A percentile compares a stretch with the other conserved stretches of the same genome.
These are phyloP conservation scores for Geosmithia morbida DNA, from an alignment of 2,329 filamentous ascomycete genomes.

Conservation along the genomic window DNA sequence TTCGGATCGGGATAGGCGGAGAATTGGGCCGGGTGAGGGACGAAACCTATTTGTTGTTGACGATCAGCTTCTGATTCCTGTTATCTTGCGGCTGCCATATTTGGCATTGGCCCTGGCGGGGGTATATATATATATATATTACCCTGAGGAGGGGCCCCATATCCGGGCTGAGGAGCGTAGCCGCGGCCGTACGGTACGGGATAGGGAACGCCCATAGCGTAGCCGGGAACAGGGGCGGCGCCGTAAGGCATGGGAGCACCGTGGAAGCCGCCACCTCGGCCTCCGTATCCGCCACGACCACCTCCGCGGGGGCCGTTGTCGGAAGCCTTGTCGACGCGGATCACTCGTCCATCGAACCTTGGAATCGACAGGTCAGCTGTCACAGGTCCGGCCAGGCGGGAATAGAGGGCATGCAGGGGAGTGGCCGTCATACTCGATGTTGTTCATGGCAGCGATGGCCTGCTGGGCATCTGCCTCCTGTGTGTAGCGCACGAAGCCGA, in stretches of 20 bases:
- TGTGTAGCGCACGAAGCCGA: conserved; percentile 87
- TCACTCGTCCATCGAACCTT: conserved; percentile 86
- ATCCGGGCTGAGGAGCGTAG: conserved; percentile 19
- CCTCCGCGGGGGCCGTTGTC: conserved; percentile 57
- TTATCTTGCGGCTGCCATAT: not conserved
- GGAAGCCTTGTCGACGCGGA: conserved; percentile 91
- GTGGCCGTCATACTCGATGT: conserved; percentile 66
- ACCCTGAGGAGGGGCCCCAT: conserved; percentile 26
- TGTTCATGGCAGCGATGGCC: conserved; percentile 72
- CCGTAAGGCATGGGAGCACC: conserved; percentile 21
- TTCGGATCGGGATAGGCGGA: conserved; percentile 29
- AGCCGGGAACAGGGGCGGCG: conserved; percentile 19
- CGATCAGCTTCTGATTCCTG: not conserved
- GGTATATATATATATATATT: too few relatives aligned
- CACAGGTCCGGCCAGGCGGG: not conserved
- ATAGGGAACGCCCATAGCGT: conserved; percentile 14
- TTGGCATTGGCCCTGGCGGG: too few relatives aligned
- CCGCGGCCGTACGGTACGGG: conserved; percentile 20
- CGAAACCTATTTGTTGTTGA: conserved; percentile 16
- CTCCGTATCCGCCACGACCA: conserved; percentile 25
- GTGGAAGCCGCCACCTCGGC: conserved; percentile 21
- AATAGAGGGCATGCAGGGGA: not conserved
- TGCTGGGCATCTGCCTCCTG: conserved; percentile 62
- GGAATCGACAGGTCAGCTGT: conserved; percentile 1
- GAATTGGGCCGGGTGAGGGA: conserved; percentile 18